Conservation (phyloP, 1,284 basidiomycete genomes). For the Fomitopsis pinicola region DNA sequence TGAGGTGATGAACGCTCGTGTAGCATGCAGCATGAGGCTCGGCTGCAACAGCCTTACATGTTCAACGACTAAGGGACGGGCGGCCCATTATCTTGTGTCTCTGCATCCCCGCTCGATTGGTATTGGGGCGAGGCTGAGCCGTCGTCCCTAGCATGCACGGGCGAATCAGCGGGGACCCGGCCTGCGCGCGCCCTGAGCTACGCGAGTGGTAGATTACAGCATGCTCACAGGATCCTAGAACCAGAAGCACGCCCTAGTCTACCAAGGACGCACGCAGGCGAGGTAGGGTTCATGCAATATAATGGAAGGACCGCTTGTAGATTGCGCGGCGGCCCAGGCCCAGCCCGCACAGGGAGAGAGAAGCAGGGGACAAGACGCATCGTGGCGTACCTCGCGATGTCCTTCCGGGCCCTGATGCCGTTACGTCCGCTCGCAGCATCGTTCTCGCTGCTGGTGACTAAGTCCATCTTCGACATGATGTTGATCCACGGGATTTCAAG, state of each 20-base stretch:
- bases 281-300: not conserved
- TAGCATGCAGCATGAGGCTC: not conserved
- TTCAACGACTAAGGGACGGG: not conserved
- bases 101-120: not conserved
- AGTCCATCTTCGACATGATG: conserved; percentile 99
- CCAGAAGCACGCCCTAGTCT: not conserved
- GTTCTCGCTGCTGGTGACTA: conserved; percentile 69
- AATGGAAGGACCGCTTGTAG: not conserved
- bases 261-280: not conserved
- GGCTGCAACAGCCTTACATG: not conserved
- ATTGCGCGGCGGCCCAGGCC: not conserved
- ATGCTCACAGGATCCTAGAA: not conserved
- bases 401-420: conserved; percentile 66
- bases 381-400: conserved; percentile 59
- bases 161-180: not conserved
- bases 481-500: conserved; percentile 97
- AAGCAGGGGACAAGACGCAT: conserved; percentile 23
- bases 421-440: conserved; percentile 66
- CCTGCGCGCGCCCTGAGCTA: not conserved
- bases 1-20: not conserved
- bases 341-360: not conserved
- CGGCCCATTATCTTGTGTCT: not conserved
- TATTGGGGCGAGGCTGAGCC: not conserved
- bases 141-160: not conserved
- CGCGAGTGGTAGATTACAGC: not conserved